Evolutionary conservation across 2,329 filamentous ascomycete species (phyloP), one percentile per base, ranked within the genome.

Genomic region (Dothiorella sarmentorum): DNA sequence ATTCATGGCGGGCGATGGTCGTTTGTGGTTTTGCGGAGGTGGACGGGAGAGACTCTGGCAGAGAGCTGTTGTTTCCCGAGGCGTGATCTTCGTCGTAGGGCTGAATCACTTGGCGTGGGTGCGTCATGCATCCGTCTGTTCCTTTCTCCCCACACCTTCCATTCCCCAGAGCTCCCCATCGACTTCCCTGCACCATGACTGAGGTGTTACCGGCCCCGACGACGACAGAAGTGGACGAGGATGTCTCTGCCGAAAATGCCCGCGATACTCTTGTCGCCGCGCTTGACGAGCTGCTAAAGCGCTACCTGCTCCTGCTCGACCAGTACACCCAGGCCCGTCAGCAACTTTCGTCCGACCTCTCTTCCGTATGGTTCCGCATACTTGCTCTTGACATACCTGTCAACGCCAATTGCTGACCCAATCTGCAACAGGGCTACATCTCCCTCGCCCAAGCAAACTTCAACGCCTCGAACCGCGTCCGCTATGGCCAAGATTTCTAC

Each of bases 391-490:
- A 13, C 40, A 22, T 7, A 47, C 9, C 3, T 15, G 4, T 6
- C 10, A 9, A 5, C n/a, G 10, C 15, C 13, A 43, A 26, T 45
- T 17, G 15, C 56, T 61, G 40, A 58, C 33, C 7, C 7, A 2
- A 29, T 4, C 7, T 13, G 7, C 44, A 3, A 7, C 6, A 78
- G 75, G 78, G 75, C 6, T 79, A 72, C 61, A 66, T 81, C 27
- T 73, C 76, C 63, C 78, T 92, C 38, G 86, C 89, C n/a, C 82
- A 88, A 59, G 89, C 89, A 61, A 91, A 91, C 73, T 91, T 90
- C 72, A 77, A 82, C 26, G 84, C 83, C n/a, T 79, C 84, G 67
- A 77, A 82, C 11, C 82, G 85, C 29, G 70, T 84, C 61, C 78
- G 84, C 40, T 91, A 88, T 68, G 88, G 88, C 3, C 80, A 78